A percentile compares a stretch with the other conserved stretches of the same genome.
Evolutionary conservation across 1,284 basidiomycete genomes (phyloP).

Genomic region (Chalciporus sp.): DNA sequence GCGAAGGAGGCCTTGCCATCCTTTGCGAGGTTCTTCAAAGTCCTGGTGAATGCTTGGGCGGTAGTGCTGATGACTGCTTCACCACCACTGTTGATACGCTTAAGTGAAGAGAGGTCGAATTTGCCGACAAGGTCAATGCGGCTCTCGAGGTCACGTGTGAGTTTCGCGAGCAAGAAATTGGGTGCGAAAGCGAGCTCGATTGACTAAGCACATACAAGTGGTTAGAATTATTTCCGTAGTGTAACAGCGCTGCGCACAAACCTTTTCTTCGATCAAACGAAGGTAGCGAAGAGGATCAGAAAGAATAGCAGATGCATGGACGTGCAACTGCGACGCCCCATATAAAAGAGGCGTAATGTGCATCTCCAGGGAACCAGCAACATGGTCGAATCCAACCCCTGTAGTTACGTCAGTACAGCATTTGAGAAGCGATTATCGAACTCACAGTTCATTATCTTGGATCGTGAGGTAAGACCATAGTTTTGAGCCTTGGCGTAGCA

Average conservation of each 20-base stretch:
- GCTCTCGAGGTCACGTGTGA: slow-evolving; percentile 36
- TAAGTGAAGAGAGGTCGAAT: slow-evolving; percentile 27
- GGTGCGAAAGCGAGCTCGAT: slow-evolving; percentile 41
- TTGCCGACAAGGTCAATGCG: slow-evolving; percentile 25
- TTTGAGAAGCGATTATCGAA: background rate
- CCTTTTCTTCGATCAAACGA: slow-evolving; percentile 32
- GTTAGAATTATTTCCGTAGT: background rate
- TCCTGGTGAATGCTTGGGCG: slow-evolving; percentile 38
- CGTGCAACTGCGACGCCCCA: slow-evolving; percentile 35
- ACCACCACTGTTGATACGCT: slow-evolving; percentile 38
- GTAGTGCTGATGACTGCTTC: slow-evolving; percentile 42
- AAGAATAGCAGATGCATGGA: slow-evolving; percentile 35
- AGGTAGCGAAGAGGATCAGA: slow-evolving; percentile 31
- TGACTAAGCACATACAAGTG: slow-evolving; percentile 10
- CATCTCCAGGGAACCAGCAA: slow-evolving; percentile 39
- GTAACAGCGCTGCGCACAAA: background rate
- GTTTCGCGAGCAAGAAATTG: slow-evolving; percentile 46
- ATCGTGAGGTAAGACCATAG: slow-evolving; percentile 28
- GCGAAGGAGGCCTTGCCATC: slow-evolving; percentile 34
- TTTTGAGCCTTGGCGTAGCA: slow-evolving; percentile 27
- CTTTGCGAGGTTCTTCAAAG: slow-evolving; percentile 34
- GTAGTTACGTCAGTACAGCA: slow-evolving; percentile 6
- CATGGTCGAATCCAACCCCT: slow-evolving; percentile 42
- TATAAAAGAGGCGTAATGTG: slow-evolving; percentile 30
- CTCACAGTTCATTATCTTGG: slow-evolving; percentile 35